Evolutionary conservation across 2,329 filamentous ascomycete genomes (phyloP).

Genomic region (Didymella pomorum): DNA sequence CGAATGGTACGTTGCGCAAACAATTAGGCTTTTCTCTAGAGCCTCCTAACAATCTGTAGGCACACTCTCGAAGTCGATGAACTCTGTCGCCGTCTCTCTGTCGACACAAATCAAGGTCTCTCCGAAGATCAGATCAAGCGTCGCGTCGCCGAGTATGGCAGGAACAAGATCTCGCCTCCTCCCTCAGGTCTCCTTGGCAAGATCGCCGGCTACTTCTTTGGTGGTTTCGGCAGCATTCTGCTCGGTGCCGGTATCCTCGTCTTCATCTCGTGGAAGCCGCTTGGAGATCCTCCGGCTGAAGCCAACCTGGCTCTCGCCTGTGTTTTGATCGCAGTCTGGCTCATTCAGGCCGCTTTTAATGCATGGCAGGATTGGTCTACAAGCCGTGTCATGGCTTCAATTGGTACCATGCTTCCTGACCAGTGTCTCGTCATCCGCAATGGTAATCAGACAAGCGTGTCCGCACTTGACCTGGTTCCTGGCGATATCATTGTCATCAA

Average conservation of each 20-base stretch:
- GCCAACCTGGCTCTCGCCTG: slow-evolving; percentile 78
- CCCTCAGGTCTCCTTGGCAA: slow-evolving; percentile 67
- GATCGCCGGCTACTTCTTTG: slow-evolving; percentile 75
- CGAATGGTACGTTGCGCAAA: slow-evolving; percentile 58
- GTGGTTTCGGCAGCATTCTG: slow-evolving; percentile 77
- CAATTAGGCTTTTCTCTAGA: background rate
- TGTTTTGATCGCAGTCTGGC: slow-evolving; percentile 75
- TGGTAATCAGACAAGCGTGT: slow-evolving; percentile 59
- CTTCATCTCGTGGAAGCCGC: slow-evolving; percentile 78
- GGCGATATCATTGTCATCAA: slow-evolving; percentile 75
- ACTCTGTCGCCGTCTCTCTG: slow-evolving; percentile 66
- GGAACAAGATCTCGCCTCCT: slow-evolving; percentile 71
- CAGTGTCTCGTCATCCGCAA: slow-evolving; percentile 72
- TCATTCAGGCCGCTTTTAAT: slow-evolving; percentile 59
- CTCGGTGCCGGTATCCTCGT: slow-evolving; percentile 74
- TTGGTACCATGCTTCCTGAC: slow-evolving; percentile 81
- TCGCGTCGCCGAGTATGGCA: slow-evolving; percentile 67
- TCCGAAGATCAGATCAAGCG: slow-evolving; percentile 65
- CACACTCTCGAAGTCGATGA: slow-evolving; percentile 68
- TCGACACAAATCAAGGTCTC: slow-evolving; percentile 66
- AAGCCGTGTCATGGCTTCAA: slow-evolving; percentile 78
- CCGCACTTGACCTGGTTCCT: slow-evolving; percentile 70
- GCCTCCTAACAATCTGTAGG: slow-evolving; percentile 35
- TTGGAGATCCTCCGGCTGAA: slow-evolving; percentile 73
- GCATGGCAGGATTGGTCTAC: slow-evolving; percentile 79